Conservation (phyloP, 495 filamentous ascomycete species). For the Trichoderma erinaceum region DNA sequence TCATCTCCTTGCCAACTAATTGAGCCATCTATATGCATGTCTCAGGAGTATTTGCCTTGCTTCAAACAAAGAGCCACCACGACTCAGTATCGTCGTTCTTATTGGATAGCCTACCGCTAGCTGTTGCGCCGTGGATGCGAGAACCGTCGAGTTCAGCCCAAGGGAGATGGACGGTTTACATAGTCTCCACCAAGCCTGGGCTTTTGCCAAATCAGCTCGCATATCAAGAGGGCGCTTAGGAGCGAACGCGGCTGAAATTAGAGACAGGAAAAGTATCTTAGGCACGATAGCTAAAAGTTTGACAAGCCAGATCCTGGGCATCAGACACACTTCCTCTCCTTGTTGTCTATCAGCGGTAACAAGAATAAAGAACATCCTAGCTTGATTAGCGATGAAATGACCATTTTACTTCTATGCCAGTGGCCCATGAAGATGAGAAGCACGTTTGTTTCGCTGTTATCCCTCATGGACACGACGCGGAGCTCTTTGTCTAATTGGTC, state of each 20-base stretch:
- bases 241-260: not conserved
- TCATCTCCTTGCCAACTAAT: not conserved
- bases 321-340: too few relatives aligned
- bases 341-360: too few relatives aligned
- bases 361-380: too few relatives aligned
- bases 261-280: not conserved
- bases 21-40: not conserved
- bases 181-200: not conserved
- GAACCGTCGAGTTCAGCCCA: not conserved
- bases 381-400: too few relatives aligned
- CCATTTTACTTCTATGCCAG: too few relatives aligned
- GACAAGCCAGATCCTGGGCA: too few relatives aligned
- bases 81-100: not conserved
- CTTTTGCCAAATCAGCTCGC: not conserved
- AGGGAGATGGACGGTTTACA: conserved; percentile 6
- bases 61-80: not conserved
- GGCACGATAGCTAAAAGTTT: too few relatives aligned
- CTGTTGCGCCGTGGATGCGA: not conserved
- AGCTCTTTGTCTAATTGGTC: too few relatives aligned
- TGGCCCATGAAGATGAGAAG: too few relatives aligned
- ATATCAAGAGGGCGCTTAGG: not conserved
- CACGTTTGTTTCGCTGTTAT: too few relatives aligned
- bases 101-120: not conserved
- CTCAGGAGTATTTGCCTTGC: not conserved
- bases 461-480: too few relatives aligned